Evolutionary conservation across 2,329 filamentous ascomycete species (phyloP).

Genomic region (Monilinia fructigena): DNA sequence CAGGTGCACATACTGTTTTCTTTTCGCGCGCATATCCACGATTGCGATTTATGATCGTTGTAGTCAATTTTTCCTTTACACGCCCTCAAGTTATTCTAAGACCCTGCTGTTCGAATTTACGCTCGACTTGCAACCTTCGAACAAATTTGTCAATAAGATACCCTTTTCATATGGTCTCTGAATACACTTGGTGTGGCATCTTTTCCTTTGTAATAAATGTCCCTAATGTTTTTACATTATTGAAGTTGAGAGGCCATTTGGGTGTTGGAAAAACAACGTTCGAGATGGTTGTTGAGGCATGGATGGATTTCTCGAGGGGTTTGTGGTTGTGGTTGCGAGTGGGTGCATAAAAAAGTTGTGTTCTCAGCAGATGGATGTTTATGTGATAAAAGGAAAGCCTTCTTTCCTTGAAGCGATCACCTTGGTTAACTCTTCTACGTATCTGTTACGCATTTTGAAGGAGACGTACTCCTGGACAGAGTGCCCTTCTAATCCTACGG

Average conservation of each 20-base stretch:
- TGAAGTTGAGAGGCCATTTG: slow-evolving; percentile 29
- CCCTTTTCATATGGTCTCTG: slow-evolving; percentile 18
- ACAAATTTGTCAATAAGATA: slow-evolving; percentile 31
- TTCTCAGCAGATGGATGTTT: slow-evolving; percentile 37
- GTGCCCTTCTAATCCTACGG: slow-evolving; percentile 35
- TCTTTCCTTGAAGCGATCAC: slow-evolving; percentile 35
- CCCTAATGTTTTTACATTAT: slow-evolving; percentile 40
- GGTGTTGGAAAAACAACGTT: slow-evolving; percentile 27
- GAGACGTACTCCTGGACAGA: slow-evolving; percentile 30
- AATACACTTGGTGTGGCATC: slow-evolving; percentile 19
- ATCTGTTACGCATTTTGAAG: slow-evolving; percentile 31
- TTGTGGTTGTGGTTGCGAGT: slow-evolving; percentile 9
- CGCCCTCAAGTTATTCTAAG: slow-evolving; percentile 13
- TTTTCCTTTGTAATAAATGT: slow-evolving; percentile 40
- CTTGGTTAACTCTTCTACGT: slow-evolving; percentile 36
- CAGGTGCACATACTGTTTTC: slow-evolving; percentile 31
- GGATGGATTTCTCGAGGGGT: slow-evolving; percentile 28
- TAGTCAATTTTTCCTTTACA: slow-evolving; percentile 22
- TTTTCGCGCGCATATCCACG: slow-evolving; percentile 26
- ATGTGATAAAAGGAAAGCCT: slow-evolving; percentile 32
- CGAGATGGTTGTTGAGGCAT: slow-evolving; percentile 30
- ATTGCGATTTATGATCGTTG: slow-evolving; percentile 35
- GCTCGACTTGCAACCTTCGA: slow-evolving; percentile 32
- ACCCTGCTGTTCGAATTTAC: slow-evolving; percentile 29
- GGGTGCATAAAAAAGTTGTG: slow-evolving; percentile 27